These are phyloP conservation scores for Fistulinella staudtii DNA, from an alignment of 1,284 basidiomycete species.

Conservation along the genomic window DNA sequence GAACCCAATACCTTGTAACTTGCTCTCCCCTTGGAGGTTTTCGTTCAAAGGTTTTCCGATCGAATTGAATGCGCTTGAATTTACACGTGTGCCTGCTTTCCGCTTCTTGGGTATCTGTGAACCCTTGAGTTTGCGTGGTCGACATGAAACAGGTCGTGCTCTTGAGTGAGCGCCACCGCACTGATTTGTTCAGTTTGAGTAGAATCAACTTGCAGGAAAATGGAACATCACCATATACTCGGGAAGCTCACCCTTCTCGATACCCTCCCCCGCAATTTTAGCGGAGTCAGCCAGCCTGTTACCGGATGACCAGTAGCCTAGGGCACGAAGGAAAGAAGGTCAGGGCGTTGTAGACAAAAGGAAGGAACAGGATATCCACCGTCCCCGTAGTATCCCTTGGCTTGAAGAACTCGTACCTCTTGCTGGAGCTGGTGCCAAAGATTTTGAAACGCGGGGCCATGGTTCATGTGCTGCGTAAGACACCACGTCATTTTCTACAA, in stretches of 20 bases:
- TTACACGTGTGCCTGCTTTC: constrained; percentile 65
- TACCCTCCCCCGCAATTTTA: constrained; percentile 46
- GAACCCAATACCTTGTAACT: constrained; percentile 55
- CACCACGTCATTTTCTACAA: not conserved
- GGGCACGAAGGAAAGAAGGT: not conserved
- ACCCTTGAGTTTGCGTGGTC: constrained; percentile 50
- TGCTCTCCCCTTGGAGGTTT: constrained; percentile 36
- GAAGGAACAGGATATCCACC: constrained; percentile 39
- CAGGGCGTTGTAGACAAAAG: not conserved
- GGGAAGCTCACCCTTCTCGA: constrained; percentile 56
- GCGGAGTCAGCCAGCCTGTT: constrained; percentile 62
- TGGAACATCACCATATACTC: constrained; percentile 59
- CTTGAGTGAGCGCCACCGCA: constrained; percentile 77
- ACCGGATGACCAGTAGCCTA: constrained; percentile 80
- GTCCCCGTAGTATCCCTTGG: constrained; percentile 74
- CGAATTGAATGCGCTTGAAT: constrained; percentile 55
- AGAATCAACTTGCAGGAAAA: not conserved
- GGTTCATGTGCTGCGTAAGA: constrained; percentile 65
- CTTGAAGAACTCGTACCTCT: constrained; percentile 66
- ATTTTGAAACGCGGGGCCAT: constrained; percentile 67
- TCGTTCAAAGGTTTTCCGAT: constrained; percentile 52
- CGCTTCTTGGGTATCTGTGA: constrained; percentile 60
- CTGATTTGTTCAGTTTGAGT: constrained; percentile 35
- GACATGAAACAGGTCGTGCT: constrained; percentile 45
- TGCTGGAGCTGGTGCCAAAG: constrained; percentile 60